A percentile compares a stretch with the other conserved stretches of the same genome.
These are phyloP conservation scores for Candida michaelii DNA, from an alignment of 805 yeast genomes.

Conservation along the genomic window DNA sequence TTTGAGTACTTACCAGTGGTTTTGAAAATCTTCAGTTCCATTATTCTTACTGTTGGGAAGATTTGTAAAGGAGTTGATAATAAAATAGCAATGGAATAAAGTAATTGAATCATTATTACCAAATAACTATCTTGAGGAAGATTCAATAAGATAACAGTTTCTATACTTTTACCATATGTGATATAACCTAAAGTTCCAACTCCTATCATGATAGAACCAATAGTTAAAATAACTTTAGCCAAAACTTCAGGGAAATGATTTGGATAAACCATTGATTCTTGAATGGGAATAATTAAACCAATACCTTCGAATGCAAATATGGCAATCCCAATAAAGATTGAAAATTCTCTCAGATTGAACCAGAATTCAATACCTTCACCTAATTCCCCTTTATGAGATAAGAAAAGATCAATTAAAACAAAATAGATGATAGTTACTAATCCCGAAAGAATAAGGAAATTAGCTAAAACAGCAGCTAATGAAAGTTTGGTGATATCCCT, in stretches of 20 bases:
- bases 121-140: slow-evolving; percentile 66
- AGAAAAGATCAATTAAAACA: slow-evolving; percentile 45
- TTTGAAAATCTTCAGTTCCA: slow-evolving; percentile 60
- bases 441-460: slow-evolving; percentile 66
- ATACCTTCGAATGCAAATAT: slow-evolving; percentile 89
- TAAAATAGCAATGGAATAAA: slow-evolving; percentile 72
- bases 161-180: slow-evolving; percentile 62
- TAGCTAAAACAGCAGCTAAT: slow-evolving; percentile 69
- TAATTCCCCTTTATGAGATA: slow-evolving; percentile 40
- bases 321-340: slow-evolving; percentile 78
- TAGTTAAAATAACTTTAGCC: slow-evolving; percentile 58
- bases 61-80: slow-evolving; percentile 79
- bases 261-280: slow-evolving; percentile 77
- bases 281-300: slow-evolving; percentile 78
- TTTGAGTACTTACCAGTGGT: slow-evolving; percentile 56
- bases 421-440: slow-evolving; percentile 62
- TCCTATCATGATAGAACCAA: slow-evolving; percentile 59
- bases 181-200: slow-evolving; percentile 70
- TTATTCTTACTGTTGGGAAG: slow-evolving; percentile 74
- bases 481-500: slow-evolving; percentile 77
- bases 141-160: slow-evolving; percentile 70
- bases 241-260: slow-evolving; percentile 69
- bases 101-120: slow-evolving; percentile 64
- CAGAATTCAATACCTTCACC: slow-evolving; percentile 50
- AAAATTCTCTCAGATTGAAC: slow-evolving; percentile 60